Evolutionary conservation across 148 eudicot species (phyloP).

Genomic region (Chenopodium formosanum): DNA sequence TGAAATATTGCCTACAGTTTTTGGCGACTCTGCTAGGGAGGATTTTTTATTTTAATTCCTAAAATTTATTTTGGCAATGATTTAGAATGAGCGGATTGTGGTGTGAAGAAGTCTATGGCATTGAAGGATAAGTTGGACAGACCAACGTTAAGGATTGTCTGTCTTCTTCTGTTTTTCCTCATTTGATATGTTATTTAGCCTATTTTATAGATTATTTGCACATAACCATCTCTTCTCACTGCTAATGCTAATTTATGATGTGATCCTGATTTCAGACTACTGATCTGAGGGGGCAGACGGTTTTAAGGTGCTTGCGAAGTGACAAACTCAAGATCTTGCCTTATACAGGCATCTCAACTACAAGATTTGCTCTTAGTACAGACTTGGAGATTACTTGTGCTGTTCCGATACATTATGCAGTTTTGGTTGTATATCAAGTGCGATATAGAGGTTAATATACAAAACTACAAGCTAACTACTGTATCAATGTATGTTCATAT

Average conservation of each 20-base stretch:
- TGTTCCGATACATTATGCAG: background rate
- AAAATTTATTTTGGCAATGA: too few species aligned
- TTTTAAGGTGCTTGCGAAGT: constrained; percentile 50
- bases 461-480: background rate
- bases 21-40: too few species aligned
- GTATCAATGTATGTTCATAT: background rate
- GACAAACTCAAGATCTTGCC: constrained; percentile 64
- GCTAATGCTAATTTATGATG: background rate
- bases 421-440: background rate
- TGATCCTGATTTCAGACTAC: constrained; percentile 39
- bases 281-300: constrained; percentile 41
- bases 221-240: background rate
- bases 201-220: background rate
- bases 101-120: too few species aligned
- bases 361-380: constrained; percentile 53
- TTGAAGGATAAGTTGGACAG: too few species aligned
- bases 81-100: too few species aligned
- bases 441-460: background rate
- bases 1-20: too few species aligned
- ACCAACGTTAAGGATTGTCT: too few species aligned
- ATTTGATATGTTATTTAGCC: background rate
- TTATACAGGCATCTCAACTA: constrained; percentile 40
- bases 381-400: background rate
- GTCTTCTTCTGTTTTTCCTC: too few species aligned
- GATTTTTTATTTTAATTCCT: too few species aligned